Conservation (phyloP, 192 early-diverging fungal genomes). For the Haplosporangium gracile region DNA sequence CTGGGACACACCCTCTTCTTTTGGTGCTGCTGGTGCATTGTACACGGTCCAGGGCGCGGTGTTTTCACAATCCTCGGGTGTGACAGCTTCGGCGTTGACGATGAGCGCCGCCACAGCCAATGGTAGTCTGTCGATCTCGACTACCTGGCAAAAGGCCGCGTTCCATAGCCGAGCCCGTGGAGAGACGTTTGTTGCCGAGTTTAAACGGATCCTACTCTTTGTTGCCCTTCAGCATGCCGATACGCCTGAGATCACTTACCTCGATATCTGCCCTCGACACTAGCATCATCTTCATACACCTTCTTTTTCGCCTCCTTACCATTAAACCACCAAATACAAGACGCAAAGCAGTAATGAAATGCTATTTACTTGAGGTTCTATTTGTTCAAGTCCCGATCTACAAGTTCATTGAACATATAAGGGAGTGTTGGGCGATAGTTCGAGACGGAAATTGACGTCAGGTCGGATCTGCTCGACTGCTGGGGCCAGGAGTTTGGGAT, state of each 20-base stretch:
- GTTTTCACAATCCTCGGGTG: conserved; percentile 50
- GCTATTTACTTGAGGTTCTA: too few relatives aligned
- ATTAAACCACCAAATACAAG: too few relatives aligned
- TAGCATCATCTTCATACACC: neutral
- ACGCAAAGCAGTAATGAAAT: too few relatives aligned
- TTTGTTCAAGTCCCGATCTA: too few relatives aligned
- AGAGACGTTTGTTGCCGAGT: conserved; percentile 27
- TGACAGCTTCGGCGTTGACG: conserved; percentile 49
- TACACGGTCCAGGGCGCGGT: conserved; percentile 16
- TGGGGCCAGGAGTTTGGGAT: neutral
- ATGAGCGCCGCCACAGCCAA: conserved; percentile 41
- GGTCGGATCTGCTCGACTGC: neutral
- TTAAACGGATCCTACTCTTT: conserved; percentile 25
- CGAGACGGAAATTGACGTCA: neutral
- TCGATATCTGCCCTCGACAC: neutral
- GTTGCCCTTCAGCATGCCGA: neutral
- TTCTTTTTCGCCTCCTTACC: too few relatives aligned
- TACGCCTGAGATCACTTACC: neutral
- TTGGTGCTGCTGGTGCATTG: neutral
- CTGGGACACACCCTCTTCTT: neutral
- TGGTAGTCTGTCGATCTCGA: conserved; percentile 15
- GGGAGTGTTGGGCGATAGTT: neutral
- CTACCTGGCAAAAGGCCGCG: conserved; percentile 44
- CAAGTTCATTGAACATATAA: too few relatives aligned
- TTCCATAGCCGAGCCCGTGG: conserved; percentile 31